These are phyloP conservation scores for Xylaria grammica DNA, from an alignment of 495 filamentous ascomycete species.

Conservation along the genomic window DNA sequence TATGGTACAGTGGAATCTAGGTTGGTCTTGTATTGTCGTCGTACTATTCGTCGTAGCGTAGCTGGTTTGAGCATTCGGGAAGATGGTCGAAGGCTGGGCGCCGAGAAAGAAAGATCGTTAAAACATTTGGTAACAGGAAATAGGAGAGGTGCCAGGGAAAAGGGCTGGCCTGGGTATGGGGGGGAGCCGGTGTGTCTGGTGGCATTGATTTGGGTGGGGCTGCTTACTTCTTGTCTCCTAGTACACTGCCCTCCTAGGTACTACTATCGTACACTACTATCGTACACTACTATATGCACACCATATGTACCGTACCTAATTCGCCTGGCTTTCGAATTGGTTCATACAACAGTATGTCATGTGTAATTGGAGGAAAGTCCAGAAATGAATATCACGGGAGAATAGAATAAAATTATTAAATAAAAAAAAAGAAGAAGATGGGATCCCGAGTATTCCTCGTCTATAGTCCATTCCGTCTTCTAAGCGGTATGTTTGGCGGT, in stretches of 20 bases:
- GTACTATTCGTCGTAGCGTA: conserved; percentile 16
- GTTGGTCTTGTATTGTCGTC: neutral
- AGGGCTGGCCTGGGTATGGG: conserved; percentile 26
- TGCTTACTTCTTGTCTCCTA: conserved; percentile 1
- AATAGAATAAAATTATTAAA: too few relatives aligned
- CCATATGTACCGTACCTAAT: too few relatives aligned
- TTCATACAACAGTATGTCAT: too few relatives aligned
- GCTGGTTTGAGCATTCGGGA: conserved; percentile 25
- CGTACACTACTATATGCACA: too few relatives aligned
- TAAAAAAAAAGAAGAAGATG: neutral
- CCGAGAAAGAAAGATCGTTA: conserved; percentile 31
- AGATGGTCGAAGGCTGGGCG: conserved; percentile 36
- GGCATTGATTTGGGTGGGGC: conserved; percentile 17
- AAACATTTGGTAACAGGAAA: conserved; percentile 28
- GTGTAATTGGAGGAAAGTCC: too few relatives aligned
- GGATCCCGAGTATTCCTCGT: conserved; percentile 11
- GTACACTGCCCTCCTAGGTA: too few relatives aligned
- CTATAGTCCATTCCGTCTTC: neutral
- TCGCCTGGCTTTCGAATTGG: too few relatives aligned
- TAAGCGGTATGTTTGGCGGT: conserved; percentile 2
- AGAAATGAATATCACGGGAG: too few relatives aligned
- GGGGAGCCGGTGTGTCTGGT: conserved; percentile 8
- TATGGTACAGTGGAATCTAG: neutral
- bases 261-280: too few relatives aligned
- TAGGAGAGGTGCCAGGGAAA: conserved; percentile 34